Conservation (phyloP, 306 rosid species). For the Vicia faba region DNA sequence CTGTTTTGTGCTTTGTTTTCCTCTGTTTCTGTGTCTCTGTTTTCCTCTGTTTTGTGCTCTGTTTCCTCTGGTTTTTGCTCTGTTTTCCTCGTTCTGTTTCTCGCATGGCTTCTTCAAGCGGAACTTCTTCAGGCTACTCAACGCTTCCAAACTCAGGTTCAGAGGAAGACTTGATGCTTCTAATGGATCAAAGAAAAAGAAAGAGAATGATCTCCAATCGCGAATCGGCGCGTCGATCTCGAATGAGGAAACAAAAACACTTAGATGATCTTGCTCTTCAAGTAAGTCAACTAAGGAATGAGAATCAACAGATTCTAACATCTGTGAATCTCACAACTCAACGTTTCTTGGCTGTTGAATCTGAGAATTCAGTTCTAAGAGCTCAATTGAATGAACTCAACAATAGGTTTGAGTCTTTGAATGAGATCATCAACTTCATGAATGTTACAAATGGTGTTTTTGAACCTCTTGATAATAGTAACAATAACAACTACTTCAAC, state of each 20-base stretch:
- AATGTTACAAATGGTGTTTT: slow-evolving; percentile 42
- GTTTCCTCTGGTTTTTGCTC: not conserved
- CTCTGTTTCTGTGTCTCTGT: not conserved
- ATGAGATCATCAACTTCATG: slow-evolving; percentile 57
- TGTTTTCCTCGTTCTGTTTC: not conserved
- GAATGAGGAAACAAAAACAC: slow-evolving; percentile 91
- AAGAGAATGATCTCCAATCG: slow-evolving; percentile 91
- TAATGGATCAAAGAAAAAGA: slow-evolving; percentile 75
- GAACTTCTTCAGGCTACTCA: slow-evolving; percentile 70
- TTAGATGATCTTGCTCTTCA: slow-evolving; percentile 68
- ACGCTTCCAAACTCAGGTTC: slow-evolving; percentile 62
- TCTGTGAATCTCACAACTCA: slow-evolving; percentile 58
- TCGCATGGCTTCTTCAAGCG: slow-evolving; percentile 71
- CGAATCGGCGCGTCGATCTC: slow-evolving; percentile 81
- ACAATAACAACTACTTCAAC: slow-evolving; percentile 36
- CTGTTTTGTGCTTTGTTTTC: not conserved
- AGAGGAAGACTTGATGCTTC: slow-evolving; percentile 51
- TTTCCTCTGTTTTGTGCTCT: not conserved
- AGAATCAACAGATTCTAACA: slow-evolving; percentile 61
- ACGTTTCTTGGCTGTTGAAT: slow-evolving; percentile 54
- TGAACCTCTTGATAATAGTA: slow-evolving; percentile 19
- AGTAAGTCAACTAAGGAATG: slow-evolving; percentile 55
- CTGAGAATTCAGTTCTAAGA: slow-evolving; percentile 73
- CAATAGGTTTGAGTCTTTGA: slow-evolving; percentile 60
- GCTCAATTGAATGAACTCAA: slow-evolving; percentile 73